These are phyloP conservation scores for Vitis rupestris DNA, from an alignment of 164 flowering plant genomes.

Conservation along the genomic window DNA sequence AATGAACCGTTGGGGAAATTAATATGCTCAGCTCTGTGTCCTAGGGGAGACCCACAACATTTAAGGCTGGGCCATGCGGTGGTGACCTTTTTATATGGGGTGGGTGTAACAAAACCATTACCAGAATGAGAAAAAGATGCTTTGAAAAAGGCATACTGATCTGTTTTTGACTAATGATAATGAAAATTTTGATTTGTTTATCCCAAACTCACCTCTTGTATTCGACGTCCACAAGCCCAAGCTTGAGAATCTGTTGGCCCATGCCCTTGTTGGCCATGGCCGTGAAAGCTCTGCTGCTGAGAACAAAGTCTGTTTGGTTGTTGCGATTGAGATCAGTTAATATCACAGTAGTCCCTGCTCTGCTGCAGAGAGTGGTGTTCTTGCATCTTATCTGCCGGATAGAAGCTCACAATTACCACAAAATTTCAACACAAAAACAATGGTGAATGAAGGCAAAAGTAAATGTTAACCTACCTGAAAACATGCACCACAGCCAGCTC, in stretches of 20 bases:
- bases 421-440: neutral
- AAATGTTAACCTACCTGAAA: slow-evolving; percentile 49
- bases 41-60: slow-evolving; percentile 1
- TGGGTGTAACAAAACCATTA: slow-evolving; percentile 19
- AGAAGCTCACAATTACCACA: neutral
- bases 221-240: slow-evolving; percentile 66
- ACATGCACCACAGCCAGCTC: slow-evolving; percentile 93
- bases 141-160: no score
- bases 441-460: neutral
- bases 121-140: neutral
- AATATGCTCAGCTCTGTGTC: slow-evolving; percentile 7
- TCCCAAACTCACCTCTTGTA: slow-evolving; percentile 60
- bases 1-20: slow-evolving; percentile 18
- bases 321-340: slow-evolving; percentile 65
- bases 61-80: neutral
- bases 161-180: no score
- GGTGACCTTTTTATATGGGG: slow-evolving; percentile 8
- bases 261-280: slow-evolving; percentile 66
- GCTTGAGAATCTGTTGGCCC: slow-evolving; percentile 43
- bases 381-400: slow-evolving; percentile 75
- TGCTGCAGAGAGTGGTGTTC: slow-evolving; percentile 46
- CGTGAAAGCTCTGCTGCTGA: slow-evolving; percentile 65
- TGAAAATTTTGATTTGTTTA: neutral
- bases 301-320: slow-evolving; percentile 67
- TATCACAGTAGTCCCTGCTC: slow-evolving; percentile 50